phyloP scores from a whole-genome alignment of 2,329 filamentous ascomycete genomes.

The Cylindrodendrum hubeiense region DNA sequence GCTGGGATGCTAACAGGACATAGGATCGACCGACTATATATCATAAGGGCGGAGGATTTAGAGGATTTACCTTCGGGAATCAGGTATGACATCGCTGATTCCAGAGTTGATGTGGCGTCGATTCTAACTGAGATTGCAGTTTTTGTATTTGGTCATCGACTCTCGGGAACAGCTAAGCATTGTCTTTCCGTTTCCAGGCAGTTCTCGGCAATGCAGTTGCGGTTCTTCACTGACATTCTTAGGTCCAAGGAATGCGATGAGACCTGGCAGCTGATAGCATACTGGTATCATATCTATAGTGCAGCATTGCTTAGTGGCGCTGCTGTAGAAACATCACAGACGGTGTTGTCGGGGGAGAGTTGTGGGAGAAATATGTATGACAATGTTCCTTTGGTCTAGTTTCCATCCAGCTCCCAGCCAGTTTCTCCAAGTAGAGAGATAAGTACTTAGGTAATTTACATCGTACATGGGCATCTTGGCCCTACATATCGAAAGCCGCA shows the following conservation, averaged over 20 bases:
- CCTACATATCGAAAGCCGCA: background rate
- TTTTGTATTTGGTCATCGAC: background rate
- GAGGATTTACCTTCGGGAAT: background rate
- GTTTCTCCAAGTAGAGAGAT: background rate
- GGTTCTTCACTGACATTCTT: background rate
- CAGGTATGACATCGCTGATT: background rate
- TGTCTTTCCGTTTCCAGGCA: background rate
- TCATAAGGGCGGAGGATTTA: background rate
- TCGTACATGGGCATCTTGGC: background rate
- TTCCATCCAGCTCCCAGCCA: background rate
- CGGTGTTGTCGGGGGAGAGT: too few species aligned
- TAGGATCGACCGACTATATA: background rate
- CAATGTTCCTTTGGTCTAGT: background rate
- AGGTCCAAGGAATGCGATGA: too few species aligned
- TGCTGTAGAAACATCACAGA: too few species aligned
- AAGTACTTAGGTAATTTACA: too few species aligned
- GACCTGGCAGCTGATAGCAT: too few species aligned
- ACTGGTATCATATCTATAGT: too few species aligned
- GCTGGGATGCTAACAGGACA: background rate
- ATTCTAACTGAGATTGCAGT: background rate
- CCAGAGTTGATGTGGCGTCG: background rate
- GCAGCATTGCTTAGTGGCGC: too few species aligned
- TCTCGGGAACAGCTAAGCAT: background rate
- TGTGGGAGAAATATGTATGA: too few species aligned
- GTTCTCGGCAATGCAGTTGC: background rate